Base-by-base conservation (phyloP, 306 rosid genomes). In the Gillenia trifoliata region DNA sequence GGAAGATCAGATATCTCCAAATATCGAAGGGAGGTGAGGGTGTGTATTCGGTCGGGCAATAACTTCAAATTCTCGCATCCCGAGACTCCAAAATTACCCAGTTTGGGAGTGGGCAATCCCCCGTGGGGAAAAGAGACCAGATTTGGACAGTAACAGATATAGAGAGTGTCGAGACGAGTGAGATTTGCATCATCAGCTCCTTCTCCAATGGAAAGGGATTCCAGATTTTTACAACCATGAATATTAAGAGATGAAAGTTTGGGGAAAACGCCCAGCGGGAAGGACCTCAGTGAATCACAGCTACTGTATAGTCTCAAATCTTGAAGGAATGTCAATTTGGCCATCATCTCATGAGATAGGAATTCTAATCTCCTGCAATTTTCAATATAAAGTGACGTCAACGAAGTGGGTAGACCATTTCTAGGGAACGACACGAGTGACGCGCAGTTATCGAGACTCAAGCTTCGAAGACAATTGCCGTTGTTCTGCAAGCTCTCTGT, bases 61-160 rank as follows among this genome's bases (percentile, higher is more conserved):
- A 20, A 54, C 12, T n/a, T 54, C 11, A 54, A 20, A 0, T 54
- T 54, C 12, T n/a, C 4, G 10, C 9, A 5, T 5, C 4, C 3
- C 0, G 0, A 0, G 59, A 52, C 9, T 0, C 3, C 0, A 0
- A 7, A 52, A 1, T 8, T 0, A 52, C 3, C 3, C 12, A 54
- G 59, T 4, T 75, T 84, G 38, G 68, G 79, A 3, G 85, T 76
- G 29, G 77, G 76, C 38, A 81, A 75, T 68, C 81, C 83, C 28
- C 79, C 82, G 5, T 55, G 33, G 4, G 83, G 80, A 74, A 85
- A 82, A 45, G 76, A 74, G 6, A 41, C 47, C 56, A 85, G 80
- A 2, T 71, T 82, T 33, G 80, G 81, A 56, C 89, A 85, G 10
- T 69, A 50, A 17, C 33, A 68, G 50, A 85, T 62, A 68, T 49